These are phyloP conservation scores for Mesembryanthemum crystallinum DNA, from an alignment of 148 eudicot species.

Conservation along the genomic window DNA sequence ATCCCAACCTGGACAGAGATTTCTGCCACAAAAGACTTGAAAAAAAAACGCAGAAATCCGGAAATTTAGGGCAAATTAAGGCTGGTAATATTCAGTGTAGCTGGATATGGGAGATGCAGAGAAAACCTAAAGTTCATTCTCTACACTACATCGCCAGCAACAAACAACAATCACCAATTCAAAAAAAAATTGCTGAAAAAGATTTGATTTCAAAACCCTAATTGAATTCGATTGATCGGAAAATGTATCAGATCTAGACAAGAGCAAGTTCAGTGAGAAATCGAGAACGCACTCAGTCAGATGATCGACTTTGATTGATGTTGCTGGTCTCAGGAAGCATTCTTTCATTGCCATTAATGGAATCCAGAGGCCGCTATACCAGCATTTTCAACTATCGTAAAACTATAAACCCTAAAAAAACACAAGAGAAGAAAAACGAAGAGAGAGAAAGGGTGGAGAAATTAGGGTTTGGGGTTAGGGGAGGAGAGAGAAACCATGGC, in stretches of 20 bases:
- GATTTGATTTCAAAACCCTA: not conserved
- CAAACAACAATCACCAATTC: not conserved
- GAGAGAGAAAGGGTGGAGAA: not conserved
- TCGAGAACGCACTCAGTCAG: slow-evolving; percentile 3
- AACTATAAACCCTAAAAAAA: not conserved
- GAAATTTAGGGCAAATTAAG: not conserved
- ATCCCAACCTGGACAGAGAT: slow-evolving; percentile 20
- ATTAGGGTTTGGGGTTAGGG: no score
- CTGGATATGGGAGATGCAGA: slow-evolving; percentile 20
- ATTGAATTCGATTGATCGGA: not conserved
- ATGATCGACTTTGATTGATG: slow-evolving; percentile 1
- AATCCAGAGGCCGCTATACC: slow-evolving; percentile 28
- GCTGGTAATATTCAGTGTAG: slow-evolving; percentile 13
- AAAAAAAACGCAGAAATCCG: not conserved
- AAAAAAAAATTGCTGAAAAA: not conserved
- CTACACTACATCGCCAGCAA: slow-evolving; percentile 23
- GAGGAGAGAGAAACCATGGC: no score
- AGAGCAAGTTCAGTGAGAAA: not conserved
- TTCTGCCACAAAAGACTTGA: not conserved
- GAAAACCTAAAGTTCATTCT: not conserved
- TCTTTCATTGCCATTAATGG: slow-evolving; percentile 10
- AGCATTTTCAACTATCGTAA: not conserved
- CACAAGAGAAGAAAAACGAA: no score
- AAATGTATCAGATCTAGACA: slow-evolving; percentile 24
- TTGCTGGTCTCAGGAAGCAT: slow-evolving; percentile 34